Conservation (phyloP, 2,329 filamentous ascomycete genomes). For the Tolypocladium endophyticum region DNA sequence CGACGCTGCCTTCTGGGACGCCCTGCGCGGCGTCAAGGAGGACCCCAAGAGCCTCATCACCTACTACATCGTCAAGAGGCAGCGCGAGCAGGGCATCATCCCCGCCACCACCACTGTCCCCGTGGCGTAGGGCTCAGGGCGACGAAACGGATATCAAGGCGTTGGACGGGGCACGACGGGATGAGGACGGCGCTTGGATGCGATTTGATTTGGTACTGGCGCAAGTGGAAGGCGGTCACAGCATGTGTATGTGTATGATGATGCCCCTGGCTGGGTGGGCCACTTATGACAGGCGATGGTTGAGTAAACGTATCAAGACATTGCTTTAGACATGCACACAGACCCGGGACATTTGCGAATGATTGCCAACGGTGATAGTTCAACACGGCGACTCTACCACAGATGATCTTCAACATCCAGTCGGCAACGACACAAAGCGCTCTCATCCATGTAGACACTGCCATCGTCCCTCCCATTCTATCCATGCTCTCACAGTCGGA, state of each 20-base stretch:
- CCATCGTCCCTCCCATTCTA: neutral
- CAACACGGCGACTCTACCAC: neutral
- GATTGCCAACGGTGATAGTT: neutral
- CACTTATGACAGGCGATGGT: neutral
- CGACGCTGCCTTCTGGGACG: conserved; percentile 55
- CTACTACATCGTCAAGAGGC: conserved; percentile 68
- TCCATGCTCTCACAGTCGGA: neutral
- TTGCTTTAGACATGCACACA: neutral
- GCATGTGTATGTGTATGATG: neutral
- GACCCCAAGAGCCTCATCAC: conserved; percentile 69
- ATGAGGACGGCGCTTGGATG: conserved; percentile 3
- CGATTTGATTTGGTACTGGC: neutral
- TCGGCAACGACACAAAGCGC: neutral
- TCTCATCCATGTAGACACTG: neutral
- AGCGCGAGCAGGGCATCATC: conserved; percentile 36
- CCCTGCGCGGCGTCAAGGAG: conserved; percentile 53
- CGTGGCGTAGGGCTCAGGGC: neutral
- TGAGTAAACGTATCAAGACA: neutral
- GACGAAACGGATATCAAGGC: neutral
- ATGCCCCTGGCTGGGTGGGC: neutral
- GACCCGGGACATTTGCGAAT: neutral
- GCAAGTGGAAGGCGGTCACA: neutral
- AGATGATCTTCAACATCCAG: neutral
- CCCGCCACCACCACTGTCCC: neutral
- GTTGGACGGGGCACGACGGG: neutral